A percentile compares a stretch with the other conserved stretches of the same genome.
These are phyloP conservation scores for Lentinus tigrinus DNA, from an alignment of 768 basidiomycete species.

Conservation along the genomic window DNA sequence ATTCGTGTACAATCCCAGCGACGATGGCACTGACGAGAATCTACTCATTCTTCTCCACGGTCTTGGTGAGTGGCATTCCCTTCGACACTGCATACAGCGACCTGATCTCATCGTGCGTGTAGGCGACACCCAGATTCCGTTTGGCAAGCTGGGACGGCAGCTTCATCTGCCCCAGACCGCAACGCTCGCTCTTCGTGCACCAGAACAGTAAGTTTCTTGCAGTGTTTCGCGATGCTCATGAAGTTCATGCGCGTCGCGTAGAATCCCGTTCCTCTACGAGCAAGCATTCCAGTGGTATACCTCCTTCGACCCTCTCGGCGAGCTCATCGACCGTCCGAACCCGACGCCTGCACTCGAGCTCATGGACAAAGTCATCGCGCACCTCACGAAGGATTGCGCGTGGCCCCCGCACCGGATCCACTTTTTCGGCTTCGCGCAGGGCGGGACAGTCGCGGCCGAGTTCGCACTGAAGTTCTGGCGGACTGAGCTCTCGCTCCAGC, in stretches of 20 bases:
- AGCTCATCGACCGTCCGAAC: slow-evolving; percentile 66
- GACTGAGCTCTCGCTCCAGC: slow-evolving; percentile 15
- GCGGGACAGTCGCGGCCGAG: slow-evolving; percentile 77
- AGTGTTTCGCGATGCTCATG: no score
- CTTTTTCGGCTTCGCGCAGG: slow-evolving; percentile 86
- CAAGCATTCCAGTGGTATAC: slow-evolving; percentile 84
- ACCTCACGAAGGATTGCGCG: slow-evolving; percentile 56
- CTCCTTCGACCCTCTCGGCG: slow-evolving; percentile 80
- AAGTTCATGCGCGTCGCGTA: no score
- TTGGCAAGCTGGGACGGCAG: slow-evolving; percentile 67
- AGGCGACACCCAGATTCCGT: slow-evolving; percentile 85
- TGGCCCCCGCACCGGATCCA: slow-evolving; percentile 78
- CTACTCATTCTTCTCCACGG: slow-evolving; percentile 83
- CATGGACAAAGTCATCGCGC: slow-evolving; percentile 48
- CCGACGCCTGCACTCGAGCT: slow-evolving; percentile 66
- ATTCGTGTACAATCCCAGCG: slow-evolving; percentile 69
- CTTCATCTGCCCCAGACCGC: slow-evolving; percentile 91
- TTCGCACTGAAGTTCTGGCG: slow-evolving; percentile 54
- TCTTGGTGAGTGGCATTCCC: slow-evolving; percentile 53
- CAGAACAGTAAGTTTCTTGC: slow-evolving; percentile 56
- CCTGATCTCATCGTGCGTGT: neutral
- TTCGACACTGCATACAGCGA: neutral
- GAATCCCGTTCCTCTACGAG: slow-evolving; percentile 78
- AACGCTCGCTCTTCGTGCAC: slow-evolving; percentile 74
- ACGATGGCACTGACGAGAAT: slow-evolving; percentile 86